Conservation (phyloP, 148 eudicot genomes). For the Chenopodium formosanum region DNA sequence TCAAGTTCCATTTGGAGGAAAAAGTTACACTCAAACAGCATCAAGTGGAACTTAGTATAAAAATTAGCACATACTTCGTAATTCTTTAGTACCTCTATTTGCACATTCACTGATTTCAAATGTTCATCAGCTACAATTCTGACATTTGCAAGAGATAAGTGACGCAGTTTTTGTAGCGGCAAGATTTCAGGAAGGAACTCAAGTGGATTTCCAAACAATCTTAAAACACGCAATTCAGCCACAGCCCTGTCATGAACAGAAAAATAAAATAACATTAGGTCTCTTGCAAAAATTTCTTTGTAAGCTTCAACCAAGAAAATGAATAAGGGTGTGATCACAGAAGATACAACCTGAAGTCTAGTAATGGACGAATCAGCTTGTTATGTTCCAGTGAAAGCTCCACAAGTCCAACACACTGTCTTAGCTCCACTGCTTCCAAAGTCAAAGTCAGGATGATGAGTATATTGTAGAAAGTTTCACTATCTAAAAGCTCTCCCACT, state of each 20-base stretch:
- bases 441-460: conserved; percentile 15
- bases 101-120: conserved; percentile 81
- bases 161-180: conserved; percentile 87
- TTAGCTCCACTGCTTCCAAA: conserved; percentile 70
- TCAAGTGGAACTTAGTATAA: background rate
- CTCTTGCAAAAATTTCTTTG: conserved; percentile 5
- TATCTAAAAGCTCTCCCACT: background rate
- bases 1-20: conserved; percentile 19
- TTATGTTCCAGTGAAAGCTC: conserved; percentile 98
- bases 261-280: conserved; percentile 17
- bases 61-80: background rate
- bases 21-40: conserved; percentile 16
- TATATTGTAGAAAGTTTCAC: background rate
- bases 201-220: conserved; percentile 94
- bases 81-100: conserved; percentile 67
- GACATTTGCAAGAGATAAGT: conserved; percentile 94
- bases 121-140: conserved; percentile 90
- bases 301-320: conserved; percentile 1
- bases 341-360: conserved; percentile 84
- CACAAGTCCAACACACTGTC: conserved; percentile 88
- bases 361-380: conserved; percentile 90
- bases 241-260: conserved; percentile 66
- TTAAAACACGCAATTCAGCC: conserved; percentile 81
- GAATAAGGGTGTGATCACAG: background rate
- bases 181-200: conserved; percentile 97